Conservation (phyloP, 192 early-diverging fungal species). For the Thamnidium elegans region DNA sequence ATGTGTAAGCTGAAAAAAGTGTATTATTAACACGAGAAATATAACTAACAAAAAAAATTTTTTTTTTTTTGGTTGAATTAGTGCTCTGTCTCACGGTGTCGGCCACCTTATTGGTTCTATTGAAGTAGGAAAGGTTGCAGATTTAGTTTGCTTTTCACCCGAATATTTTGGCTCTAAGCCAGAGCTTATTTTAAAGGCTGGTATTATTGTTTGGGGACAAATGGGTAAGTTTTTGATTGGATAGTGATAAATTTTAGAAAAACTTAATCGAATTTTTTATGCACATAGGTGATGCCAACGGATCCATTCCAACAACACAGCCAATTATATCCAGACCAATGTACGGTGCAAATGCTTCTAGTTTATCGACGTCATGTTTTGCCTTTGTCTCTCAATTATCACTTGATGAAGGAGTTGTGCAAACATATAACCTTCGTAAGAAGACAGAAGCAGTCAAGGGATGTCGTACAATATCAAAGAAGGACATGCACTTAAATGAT, state of each 20-base stretch:
- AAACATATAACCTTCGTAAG: constrained; percentile 69
- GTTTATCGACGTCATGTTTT: constrained; percentile 57
- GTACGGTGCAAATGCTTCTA: constrained; percentile 73
- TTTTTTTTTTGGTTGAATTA: constrained; percentile 19
- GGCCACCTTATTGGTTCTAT: constrained; percentile 89
- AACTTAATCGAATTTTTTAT: not conserved
- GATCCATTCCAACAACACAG: constrained; percentile 92
- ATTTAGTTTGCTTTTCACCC: constrained; percentile 84
- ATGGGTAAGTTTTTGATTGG: constrained; percentile 50
- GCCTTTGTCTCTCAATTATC: constrained; percentile 84
- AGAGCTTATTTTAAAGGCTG: constrained; percentile 83
- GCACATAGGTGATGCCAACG: constrained; percentile 76
- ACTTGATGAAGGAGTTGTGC: constrained; percentile 50
- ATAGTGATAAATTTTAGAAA: too few relatives aligned
- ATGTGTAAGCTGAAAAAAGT: constrained; percentile 64
- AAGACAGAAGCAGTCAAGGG: constrained; percentile 64
- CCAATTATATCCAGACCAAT: constrained; percentile 83
- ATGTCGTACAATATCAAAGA: constrained; percentile 77
- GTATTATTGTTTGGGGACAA: constrained; percentile 76
- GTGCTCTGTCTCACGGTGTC: constrained; percentile 85
- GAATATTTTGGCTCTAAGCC: constrained; percentile 90
- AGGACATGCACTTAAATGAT: constrained; percentile 86
- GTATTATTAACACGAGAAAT: not conserved
- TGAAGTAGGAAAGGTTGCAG: constrained; percentile 92
- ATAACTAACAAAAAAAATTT: not conserved